These are phyloP conservation scores for Zoysia matrella DNA, from an alignment of 202 grass and related monocot genomes.

Conservation along the genomic window DNA sequence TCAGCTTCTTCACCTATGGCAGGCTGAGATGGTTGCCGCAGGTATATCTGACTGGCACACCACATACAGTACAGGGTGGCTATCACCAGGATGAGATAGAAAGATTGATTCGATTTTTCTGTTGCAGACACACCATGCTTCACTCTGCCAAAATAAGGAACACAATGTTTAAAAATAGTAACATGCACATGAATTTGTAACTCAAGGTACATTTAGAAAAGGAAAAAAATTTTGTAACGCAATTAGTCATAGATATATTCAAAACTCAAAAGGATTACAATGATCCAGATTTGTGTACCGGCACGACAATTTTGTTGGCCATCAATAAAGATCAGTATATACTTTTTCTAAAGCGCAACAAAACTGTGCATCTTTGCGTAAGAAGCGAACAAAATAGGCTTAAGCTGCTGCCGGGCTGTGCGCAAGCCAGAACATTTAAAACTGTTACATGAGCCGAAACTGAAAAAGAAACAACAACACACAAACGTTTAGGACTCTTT, in stretches of 20 bases:
- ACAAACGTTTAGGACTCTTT: not conserved
- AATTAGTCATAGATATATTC: not conserved
- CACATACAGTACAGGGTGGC: conserved; percentile 77
- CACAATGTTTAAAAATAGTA: conserved; percentile 21
- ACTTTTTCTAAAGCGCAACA: not conserved
- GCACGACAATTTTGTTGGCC: not conserved
- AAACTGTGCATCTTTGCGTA: not conserved
- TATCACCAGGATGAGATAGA: conserved; percentile 67
- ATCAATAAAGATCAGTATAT: not conserved
- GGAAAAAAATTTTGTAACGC: not conserved
- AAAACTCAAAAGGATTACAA: conserved; percentile 22
- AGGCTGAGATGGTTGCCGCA: conserved; percentile 64
- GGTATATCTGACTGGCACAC: conserved; percentile 89
- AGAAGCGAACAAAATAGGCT: conserved; percentile 22
- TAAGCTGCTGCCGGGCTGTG: not conserved
- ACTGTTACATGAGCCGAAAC: not conserved
- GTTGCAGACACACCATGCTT: conserved; percentile 54
- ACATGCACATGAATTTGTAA: conserved; percentile 1
- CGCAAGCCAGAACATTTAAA: not conserved
- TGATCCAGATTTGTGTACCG: not conserved
- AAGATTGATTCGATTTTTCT: conserved; percentile 75
- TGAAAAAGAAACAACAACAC: not conserved
- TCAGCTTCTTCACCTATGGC: conserved; percentile 97
- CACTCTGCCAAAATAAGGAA: conserved; percentile 56
- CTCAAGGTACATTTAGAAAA: not conserved